phyloP scores from a whole-genome alignment of 2,329 filamentous ascomycete genomes.

The Colletotrichum tanaceti region DNA sequence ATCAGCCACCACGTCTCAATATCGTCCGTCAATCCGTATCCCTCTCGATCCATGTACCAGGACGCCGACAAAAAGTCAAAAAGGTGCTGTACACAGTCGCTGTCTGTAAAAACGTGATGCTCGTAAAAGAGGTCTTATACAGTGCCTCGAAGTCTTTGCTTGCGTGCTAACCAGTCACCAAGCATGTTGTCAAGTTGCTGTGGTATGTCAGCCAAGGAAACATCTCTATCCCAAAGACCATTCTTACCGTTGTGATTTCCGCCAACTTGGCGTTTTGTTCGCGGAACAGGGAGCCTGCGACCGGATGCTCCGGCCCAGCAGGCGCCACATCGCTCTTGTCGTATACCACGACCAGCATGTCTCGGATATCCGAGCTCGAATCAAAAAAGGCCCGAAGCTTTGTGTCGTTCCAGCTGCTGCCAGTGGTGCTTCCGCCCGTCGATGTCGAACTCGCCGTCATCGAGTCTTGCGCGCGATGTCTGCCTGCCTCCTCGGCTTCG shows the following conservation, averaged over 20 bases:
- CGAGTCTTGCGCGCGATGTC: slow-evolving; percentile 58
- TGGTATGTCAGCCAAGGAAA: slow-evolving; percentile 42
- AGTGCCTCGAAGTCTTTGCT: slow-evolving; percentile 70
- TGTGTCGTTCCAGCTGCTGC: slow-evolving; percentile 84
- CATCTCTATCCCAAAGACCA: background rate
- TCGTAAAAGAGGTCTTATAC: slow-evolving; percentile 48
- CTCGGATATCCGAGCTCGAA: slow-evolving; percentile 86
- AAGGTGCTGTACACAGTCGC: slow-evolving; percentile 38
- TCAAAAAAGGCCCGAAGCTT: slow-evolving; percentile 91
- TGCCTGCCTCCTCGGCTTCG: slow-evolving; percentile 56
- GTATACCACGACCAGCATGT: slow-evolving; percentile 90
- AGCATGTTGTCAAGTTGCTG: slow-evolving; percentile 88
- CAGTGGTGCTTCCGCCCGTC: slow-evolving; percentile 55
- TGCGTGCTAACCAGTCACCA: slow-evolving; percentile 80
- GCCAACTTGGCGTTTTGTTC: slow-evolving; percentile 88
- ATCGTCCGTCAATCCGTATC: slow-evolving; percentile 38
- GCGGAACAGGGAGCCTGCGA: slow-evolving; percentile 82
- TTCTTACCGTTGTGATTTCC: slow-evolving; percentile 81
- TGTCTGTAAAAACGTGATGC: slow-evolving; percentile 34
- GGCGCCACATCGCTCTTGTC: slow-evolving; percentile 88
- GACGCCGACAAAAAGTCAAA: slow-evolving; percentile 38
- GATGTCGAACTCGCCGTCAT: slow-evolving; percentile 64
- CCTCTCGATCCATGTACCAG: slow-evolving; percentile 33
- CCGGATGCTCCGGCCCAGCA: slow-evolving; percentile 84
- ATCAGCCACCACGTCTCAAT: slow-evolving; percentile 41